Evolutionary conservation across 441 rosid species (phyloP), one percentile per base, ranked within the genome.

Genomic region (Gossypium gossypioides): DNA sequence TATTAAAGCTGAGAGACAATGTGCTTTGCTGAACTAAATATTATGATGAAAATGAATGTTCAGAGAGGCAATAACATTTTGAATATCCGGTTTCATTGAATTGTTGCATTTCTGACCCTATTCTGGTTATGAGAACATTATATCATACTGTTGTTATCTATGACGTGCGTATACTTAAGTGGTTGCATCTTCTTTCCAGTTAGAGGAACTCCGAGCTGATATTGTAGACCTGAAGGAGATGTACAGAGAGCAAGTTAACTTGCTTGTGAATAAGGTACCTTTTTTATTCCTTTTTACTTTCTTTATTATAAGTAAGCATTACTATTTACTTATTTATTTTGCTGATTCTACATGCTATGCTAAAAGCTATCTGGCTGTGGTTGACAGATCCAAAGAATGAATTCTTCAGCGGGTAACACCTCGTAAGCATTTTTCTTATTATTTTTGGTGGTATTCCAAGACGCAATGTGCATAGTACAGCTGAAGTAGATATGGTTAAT

Each of bases 241-340:
- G 99, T 95, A 95, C 82, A 89, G 95, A 86, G 99, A 95, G 85
- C 99, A 95, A 89, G 98, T 92, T 58, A 90, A 89, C 88, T 72
- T 95, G 84, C 97, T 95, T 69, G 99, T 95, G 76, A 91, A 92
- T 84, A 88, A 92, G 98, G 97, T 95, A 78, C 27, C 44, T 16
- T 21, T 21, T 22, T 67, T 24, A 1, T 40, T 29, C 40, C 44
- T n/a, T 6, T 32, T 29, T 4, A 3, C 2, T 7, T 3, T 46
- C 0, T 21, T 65, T 13, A 46, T 13, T 42, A 5, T 12, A 12
- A 42, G 48, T 12, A 64, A 40, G 24, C n/a, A 63, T 42, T 3
- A 21, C 12, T 21, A 24, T 48, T 25, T 19, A 50, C 18, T 19
- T 24, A 12, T 22, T 16, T 18, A 8, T 34, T n/a, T 27, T n/a